These are phyloP conservation scores for Colletotrichum graminicola DNA, from an alignment of 2,329 filamentous ascomycete species.

Conservation along the genomic window DNA sequence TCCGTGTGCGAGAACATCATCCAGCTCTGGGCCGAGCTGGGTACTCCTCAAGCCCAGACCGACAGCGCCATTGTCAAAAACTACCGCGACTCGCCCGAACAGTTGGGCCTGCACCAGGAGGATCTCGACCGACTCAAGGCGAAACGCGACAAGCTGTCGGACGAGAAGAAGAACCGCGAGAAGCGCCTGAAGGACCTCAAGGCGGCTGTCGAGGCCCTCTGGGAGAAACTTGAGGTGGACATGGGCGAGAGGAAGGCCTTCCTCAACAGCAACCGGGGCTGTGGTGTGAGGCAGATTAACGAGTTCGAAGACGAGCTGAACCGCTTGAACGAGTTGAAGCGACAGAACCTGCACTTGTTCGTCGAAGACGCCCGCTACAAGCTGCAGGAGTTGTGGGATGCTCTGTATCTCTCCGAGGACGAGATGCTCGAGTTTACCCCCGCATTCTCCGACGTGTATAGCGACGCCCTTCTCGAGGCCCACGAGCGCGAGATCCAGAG, in stretches of 20 bases:
- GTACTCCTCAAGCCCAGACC: constrained; percentile 92
- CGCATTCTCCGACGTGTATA: constrained; percentile 96
- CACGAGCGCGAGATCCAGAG: constrained; percentile 92
- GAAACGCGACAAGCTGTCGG: constrained; percentile 84
- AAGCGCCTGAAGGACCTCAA: constrained; percentile 81
- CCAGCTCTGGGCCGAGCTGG: constrained; percentile 94
- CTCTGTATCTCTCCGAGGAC: constrained; percentile 93
- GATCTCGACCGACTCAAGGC: constrained; percentile 79
- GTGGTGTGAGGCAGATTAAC: constrained; percentile 90
- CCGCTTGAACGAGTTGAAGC: constrained; percentile 90
- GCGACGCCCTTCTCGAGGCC: constrained; percentile 92
- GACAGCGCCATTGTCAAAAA: constrained; percentile 88
- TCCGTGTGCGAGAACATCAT: constrained; percentile 86
- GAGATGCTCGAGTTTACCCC: constrained; percentile 99
- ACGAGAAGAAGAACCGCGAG: constrained; percentile 91
- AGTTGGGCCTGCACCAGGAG: constrained; percentile 90
- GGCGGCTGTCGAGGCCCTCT: constrained; percentile 83
- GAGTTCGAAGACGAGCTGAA: constrained; percentile 93
- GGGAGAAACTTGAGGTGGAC: constrained; percentile 88
- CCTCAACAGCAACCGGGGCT: constrained; percentile 88
- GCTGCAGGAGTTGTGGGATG: constrained; percentile 95
- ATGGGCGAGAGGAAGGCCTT: constrained; percentile 87
- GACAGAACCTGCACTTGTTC: constrained; percentile 94
- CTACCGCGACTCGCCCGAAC: constrained; percentile 91
- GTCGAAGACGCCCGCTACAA: constrained; percentile 93